A percentile compares a stretch with the other conserved stretches of the same genome.
Conservation (phyloP, 805 yeast genomes). For the Yarrowia sp. region DNA sequence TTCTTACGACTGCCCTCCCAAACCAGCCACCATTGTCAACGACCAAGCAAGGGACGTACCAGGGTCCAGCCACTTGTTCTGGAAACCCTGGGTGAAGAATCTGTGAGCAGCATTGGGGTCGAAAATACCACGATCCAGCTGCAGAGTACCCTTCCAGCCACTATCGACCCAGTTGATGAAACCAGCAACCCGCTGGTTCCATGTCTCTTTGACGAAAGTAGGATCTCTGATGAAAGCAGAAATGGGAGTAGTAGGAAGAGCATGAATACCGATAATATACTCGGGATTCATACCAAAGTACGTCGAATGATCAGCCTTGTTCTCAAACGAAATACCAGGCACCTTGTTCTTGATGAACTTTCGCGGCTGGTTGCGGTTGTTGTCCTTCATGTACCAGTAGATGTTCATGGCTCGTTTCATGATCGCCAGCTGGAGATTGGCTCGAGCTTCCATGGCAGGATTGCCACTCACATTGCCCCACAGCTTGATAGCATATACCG, state of each 20-base stretch:
- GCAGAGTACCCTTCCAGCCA: conserved; percentile 66
- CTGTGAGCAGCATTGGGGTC: conserved; percentile 63
- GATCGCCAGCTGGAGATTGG: conserved; percentile 57
- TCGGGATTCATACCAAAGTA: conserved; percentile 61
- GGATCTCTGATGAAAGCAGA: conserved; percentile 57
- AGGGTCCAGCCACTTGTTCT: conserved; percentile 58
- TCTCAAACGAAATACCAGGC: conserved; percentile 67
- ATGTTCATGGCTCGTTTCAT: conserved; percentile 53
- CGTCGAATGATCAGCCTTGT: conserved; percentile 69
- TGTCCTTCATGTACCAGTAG: conserved; percentile 52
- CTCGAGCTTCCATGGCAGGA: conserved; percentile 51
- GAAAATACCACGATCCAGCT: conserved; percentile 68
- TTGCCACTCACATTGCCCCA: conserved; percentile 66
- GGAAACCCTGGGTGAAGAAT: conserved; percentile 61
- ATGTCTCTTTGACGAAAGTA: conserved; percentile 52
- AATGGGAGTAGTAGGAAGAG: conserved; percentile 68
- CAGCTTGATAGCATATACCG: conserved; percentile 63
- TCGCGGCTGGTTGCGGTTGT: conserved; percentile 53
- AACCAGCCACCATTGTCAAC: conserved; percentile 59
- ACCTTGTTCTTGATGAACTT: conserved; percentile 57
- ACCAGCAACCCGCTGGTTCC: conserved; percentile 48
- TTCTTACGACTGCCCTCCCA: conserved; percentile 12
- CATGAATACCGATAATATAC: conserved; percentile 75
- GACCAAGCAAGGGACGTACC: conserved; percentile 91
- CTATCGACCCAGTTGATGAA: conserved; percentile 11